A percentile compares a stretch with the other conserved stretches of the same genome.
Conservation (phyloP, 1,284 basidiomycete species). For the Porodaedalea pini region DNA sequence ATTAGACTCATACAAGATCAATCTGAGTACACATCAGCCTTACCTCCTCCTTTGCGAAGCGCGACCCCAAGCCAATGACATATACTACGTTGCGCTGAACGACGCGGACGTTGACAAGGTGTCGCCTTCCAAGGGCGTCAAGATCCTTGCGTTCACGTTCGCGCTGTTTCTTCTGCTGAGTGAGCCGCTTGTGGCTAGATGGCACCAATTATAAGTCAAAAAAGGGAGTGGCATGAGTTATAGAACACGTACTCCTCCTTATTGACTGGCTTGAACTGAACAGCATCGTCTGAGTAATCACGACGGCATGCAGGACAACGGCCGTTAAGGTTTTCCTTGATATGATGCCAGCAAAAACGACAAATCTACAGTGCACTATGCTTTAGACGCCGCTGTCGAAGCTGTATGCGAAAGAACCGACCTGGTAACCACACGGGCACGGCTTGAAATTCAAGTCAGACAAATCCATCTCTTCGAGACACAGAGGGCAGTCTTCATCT, state of each 20-base stretch:
- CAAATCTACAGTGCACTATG: slow-evolving; percentile 70
- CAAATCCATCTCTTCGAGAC: slow-evolving; percentile 98
- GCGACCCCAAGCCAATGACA: slow-evolving; percentile 87
- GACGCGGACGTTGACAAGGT: slow-evolving; percentile 91
- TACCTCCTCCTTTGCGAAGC: slow-evolving; percentile 95
- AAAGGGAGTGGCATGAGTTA: background rate
- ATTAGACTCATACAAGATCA: slow-evolving; percentile 8
- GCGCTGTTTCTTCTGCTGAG: slow-evolving; percentile 93
- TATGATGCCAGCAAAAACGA: slow-evolving; percentile 99
- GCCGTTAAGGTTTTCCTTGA: slow-evolving; percentile 94
- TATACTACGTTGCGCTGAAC: slow-evolving; percentile 97
- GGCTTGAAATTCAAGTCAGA: slow-evolving; percentile 99
- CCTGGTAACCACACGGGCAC: slow-evolving; percentile 98
- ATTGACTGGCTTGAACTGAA: slow-evolving; percentile 95
- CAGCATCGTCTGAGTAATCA: slow-evolving; percentile 88
- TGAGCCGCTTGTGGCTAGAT: slow-evolving; percentile 77
- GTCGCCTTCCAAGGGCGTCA: slow-evolving; percentile 81
- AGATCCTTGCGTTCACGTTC: slow-evolving; percentile 97
- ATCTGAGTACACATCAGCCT: slow-evolving; percentile 29
- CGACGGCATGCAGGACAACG: slow-evolving; percentile 96
- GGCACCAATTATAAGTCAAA: slow-evolving; percentile 20
- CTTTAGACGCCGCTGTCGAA: slow-evolving; percentile 20
- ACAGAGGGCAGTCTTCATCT: slow-evolving; percentile 96
- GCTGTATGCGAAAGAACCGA: slow-evolving; percentile 35
- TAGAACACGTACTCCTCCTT: slow-evolving; percentile 81